phyloP scores from a whole-genome alignment of 345 rosid genomes.

The Luvunga scandens region DNA sequence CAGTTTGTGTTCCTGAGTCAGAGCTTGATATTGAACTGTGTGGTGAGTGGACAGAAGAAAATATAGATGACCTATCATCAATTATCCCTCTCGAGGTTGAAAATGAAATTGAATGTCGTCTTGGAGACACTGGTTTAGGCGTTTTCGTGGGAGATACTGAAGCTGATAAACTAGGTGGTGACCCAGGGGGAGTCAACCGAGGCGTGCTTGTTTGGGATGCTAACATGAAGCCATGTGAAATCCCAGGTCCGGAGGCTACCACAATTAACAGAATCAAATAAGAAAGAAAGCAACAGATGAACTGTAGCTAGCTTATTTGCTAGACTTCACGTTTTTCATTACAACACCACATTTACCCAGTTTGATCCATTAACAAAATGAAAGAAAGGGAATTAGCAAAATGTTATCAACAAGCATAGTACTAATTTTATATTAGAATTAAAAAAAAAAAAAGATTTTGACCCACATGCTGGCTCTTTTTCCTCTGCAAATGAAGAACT shows the following conservation, averaged over 20 bases:
- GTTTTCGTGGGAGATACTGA: constrained; percentile 71
- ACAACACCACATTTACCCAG: background rate
- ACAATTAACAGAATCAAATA: constrained; percentile 9
- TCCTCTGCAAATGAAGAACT: constrained; percentile 51
- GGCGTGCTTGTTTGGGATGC: constrained; percentile 74
- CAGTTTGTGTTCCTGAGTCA: constrained; percentile 58
- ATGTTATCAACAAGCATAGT: background rate
- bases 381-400: background rate
- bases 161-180: constrained; percentile 84
- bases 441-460: constrained; percentile 11
- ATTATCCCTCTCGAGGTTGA: constrained; percentile 70
- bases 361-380: background rate
- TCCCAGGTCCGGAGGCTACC: constrained; percentile 45
- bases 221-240: constrained; percentile 39
- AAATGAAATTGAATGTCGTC: constrained; percentile 74
- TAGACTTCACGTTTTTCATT: background rate
- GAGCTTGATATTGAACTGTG: constrained; percentile 45
- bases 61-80: constrained; percentile 64
- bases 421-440: background rate
- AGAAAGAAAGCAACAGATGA: background rate
- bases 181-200: constrained; percentile 74
- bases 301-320: background rate
- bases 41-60: constrained; percentile 35
- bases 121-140: constrained; percentile 76
- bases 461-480: constrained; percentile 51